phyloP scores from a whole-genome alignment of 306 rosid genomes.

The Fragaria vesca region DNA sequence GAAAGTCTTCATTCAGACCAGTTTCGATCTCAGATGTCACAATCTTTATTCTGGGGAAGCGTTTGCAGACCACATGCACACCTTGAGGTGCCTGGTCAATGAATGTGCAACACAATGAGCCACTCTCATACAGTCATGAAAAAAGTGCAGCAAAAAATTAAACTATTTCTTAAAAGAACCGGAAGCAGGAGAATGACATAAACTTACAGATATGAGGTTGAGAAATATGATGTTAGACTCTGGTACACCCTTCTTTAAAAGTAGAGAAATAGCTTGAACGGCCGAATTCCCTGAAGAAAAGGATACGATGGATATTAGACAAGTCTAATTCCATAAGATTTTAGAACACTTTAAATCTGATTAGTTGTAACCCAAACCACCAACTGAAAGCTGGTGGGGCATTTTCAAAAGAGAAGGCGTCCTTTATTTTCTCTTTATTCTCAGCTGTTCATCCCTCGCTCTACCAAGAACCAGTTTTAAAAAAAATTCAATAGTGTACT shows the following conservation, averaged over 20 bases:
- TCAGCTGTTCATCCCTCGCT: neutral
- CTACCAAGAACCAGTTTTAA: neutral
- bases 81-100: slow-evolving; percentile 93
- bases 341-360: neutral
- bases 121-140: slow-evolving; percentile 1
- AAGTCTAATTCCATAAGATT: slow-evolving; percentile 7
- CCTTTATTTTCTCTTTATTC: neutral
- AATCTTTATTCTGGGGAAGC: slow-evolving; percentile 86
- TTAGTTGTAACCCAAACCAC: neutral
- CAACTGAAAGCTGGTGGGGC: neutral
- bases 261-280: slow-evolving; percentile 83
- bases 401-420: neutral
- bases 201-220: slow-evolving; percentile 93
- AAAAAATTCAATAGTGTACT: neutral
- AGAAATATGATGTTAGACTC: slow-evolving; percentile 97
- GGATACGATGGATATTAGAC: neutral
- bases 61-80: slow-evolving; percentile 81
- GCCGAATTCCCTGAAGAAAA: slow-evolving; percentile 81
- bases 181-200: slow-evolving; percentile 4
- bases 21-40: slow-evolving; percentile 92
- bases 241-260: slow-evolving; percentile 83
- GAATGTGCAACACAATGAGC: slow-evolving; percentile 12
- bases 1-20: slow-evolving; percentile 79
- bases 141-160: slow-evolving; percentile 8
- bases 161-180: slow-evolving; percentile 1